Base-by-base conservation (phyloP, 371 early-diverging fungal species). In the Actinomortierella wolfii region DNA sequence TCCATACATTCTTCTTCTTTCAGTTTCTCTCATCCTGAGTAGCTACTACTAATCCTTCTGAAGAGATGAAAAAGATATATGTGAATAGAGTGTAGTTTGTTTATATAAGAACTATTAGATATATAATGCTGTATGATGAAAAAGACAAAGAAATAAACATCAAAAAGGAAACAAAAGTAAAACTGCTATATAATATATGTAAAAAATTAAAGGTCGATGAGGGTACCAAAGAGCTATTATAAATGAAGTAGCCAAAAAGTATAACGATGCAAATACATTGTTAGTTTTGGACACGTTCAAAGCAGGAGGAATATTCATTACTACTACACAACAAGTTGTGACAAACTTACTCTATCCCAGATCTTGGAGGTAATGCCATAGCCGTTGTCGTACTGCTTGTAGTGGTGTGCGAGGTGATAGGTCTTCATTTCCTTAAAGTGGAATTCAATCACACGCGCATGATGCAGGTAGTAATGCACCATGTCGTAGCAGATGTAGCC, bases 371-470 rank as follows among this genome's bases (percentile, higher is more conserved):
- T 96, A 67, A 97, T 95, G 4, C 98, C 98, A 70, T 87, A 97
- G 3, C 96, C 97, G 11, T 81, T 75, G 42, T 93, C 82, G 56
- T 84, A 89, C 66, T 95, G 81, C 80, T 92, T 89, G 82, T 97
- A 97, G 75, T 97, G 98, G 67, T 97, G 98, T 39, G 92, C 94
- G 54, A 97, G 73, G 67, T 97, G 98, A 67, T 96, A 97, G 40
- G 90, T 82, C 69, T 97, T 97, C 85, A 97, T 89, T 53, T 89
- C 88, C 55, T 83, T 82, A 57, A 96, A 84, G 68, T 92, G 86
- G 29, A 83, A 66, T 47, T 83, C 78, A 53, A 83, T 54, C 3
- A 92, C 91, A 17, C 85, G 78, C 18, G 94, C 94, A 76, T 97
- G 98, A 75, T 97, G 98, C 29, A 96, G 85, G 78, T 93, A 95